These are phyloP conservation scores for Isoetes taiwanensis DNA, from an alignment of 75 land plant genomes.

Conservation along the genomic window DNA sequence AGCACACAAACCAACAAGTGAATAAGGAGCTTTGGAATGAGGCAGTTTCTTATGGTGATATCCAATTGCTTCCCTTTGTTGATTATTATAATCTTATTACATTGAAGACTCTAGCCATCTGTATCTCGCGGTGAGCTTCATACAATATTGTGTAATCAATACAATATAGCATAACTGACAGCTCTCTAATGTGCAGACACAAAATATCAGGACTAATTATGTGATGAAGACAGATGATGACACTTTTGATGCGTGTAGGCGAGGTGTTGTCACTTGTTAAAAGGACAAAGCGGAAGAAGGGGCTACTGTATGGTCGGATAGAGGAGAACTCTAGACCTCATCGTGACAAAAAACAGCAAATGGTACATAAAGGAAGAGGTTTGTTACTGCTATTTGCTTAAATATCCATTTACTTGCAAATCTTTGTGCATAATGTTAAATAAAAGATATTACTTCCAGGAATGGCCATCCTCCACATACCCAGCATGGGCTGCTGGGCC, in stretches of 20 bases:
- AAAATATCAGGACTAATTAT: conserved; percentile 58
- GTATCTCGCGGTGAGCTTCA: no score
- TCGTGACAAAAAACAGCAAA: conserved; percentile 45
- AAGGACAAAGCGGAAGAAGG: not conserved
- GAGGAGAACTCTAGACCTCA: not conserved
- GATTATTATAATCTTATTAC: conserved; percentile 88
- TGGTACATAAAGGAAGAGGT: conserved; percentile 79
- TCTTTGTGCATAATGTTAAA: not conserved
- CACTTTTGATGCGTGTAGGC: conserved; percentile 91
- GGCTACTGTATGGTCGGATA: conserved; percentile 1
- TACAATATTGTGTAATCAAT: no score
- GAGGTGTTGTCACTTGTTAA: conserved; percentile 33
- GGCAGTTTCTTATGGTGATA: conserved; percentile 74
- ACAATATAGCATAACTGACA: no score
- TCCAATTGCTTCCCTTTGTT: conserved; percentile 92
- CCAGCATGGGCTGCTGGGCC: conserved; percentile 99
- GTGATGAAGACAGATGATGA: conserved; percentile 99
- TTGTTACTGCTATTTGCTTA: not conserved
- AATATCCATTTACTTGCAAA: not conserved
- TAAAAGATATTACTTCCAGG: conserved; percentile 43
- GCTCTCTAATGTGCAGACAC: conserved; percentile 49
- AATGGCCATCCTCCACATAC: conserved; percentile 57
- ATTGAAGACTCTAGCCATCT: conserved; percentile 88
- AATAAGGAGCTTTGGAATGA: conserved; percentile 94
- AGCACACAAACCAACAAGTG: conserved; percentile 84